These are phyloP conservation scores for Hysterangium stoloniferum DNA, from an alignment of 768 basidiomycete genomes.

Conservation along the genomic window DNA sequence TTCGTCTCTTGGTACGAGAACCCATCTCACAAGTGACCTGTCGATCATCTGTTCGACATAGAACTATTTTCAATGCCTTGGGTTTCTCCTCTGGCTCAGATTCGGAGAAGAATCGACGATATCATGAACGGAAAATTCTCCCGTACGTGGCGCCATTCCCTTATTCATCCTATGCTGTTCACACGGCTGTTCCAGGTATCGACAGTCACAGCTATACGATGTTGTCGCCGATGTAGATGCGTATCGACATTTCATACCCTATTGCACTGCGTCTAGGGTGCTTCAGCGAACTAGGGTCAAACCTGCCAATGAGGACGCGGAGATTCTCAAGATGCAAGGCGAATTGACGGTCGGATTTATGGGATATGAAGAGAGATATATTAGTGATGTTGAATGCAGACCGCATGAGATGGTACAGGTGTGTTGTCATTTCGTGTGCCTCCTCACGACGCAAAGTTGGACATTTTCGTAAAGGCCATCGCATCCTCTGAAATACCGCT, in stretches of 20 bases:
- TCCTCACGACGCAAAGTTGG: constrained; percentile 1
- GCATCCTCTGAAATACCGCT: constrained; percentile 65
- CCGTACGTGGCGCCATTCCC: constrained; percentile 51
- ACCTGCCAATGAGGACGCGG: constrained; percentile 16
- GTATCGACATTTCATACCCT: constrained; percentile 84
- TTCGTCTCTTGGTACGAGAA: too few relatives aligned
- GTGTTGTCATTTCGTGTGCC: constrained; percentile 16
- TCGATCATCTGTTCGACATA: neutral
- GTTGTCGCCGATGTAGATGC: constrained; percentile 84
- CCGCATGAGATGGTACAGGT: constrained; percentile 80
- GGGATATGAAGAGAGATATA: constrained; percentile 79
- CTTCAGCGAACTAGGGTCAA: constrained; percentile 35
- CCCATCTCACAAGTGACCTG: too few relatives aligned
- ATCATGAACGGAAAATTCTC: constrained; percentile 78
- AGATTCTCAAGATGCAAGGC: constrained; percentile 56
- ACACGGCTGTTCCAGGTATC: constrained; percentile 48
- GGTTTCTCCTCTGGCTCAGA: neutral
- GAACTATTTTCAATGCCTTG: constrained; percentile 1
- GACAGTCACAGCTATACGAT: constrained; percentile 67
- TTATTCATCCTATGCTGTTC: constrained; percentile 1
- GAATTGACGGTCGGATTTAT: constrained; percentile 88
- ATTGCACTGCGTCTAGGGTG: constrained; percentile 70
- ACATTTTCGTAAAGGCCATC: constrained; percentile 42
- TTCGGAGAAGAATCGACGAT: constrained; percentile 38
- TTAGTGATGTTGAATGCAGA: constrained; percentile 72